Base-by-base conservation (phyloP, 2,329 filamentous ascomycete genomes). In the Exserohilum rostratum region DNA sequence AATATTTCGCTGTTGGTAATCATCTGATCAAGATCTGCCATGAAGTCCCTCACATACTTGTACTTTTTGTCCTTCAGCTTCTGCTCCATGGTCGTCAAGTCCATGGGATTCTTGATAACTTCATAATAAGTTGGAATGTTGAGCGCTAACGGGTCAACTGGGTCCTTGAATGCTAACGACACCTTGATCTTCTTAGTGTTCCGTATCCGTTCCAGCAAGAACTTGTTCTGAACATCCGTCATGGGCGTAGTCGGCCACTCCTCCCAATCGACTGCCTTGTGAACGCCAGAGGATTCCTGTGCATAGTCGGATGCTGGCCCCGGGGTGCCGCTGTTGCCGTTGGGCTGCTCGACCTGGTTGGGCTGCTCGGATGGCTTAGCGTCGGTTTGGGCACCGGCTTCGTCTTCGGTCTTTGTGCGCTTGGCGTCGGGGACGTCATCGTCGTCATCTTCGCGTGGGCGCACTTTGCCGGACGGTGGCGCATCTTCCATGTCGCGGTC, bases 121-220 rank as follows among this genome's bases (percentile, higher is more conserved):
- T 84, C 79, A 60, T 89, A 90, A 59, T 91, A 90, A 2, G 86
- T 87, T 50, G 90, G 91, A 35, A 98, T 86, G 25, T 79, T 81
- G 35, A 96, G 83, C 75, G 89, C 90, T 20, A 93, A 79, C 34
- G 83, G 85, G 71, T 90, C 84, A 6, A 98, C 95, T 0, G 95
- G 88, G 37, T 87, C 83, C 60, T 86, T 83, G 78, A 96, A 98
- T 50, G 88, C 84, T 6, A 78, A 77, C 2, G 93, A 90, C 55
- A 88, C 86, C 72, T 93, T 91, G 42, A 91, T 93, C 76, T 96
- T 95, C 79, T 96, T 96, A 52, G 93, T 82, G 47, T 88, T 87
- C 29, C 86, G 88, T 46, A 93, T 78, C 29, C 87, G 82, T 57
- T 86, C 85, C 30, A 87, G 77, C 38, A 90, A 80, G 62, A 86